phyloP scores from a whole-genome alignment of 108 stramenopile species.

The Skeletonema menzelii region DNA sequence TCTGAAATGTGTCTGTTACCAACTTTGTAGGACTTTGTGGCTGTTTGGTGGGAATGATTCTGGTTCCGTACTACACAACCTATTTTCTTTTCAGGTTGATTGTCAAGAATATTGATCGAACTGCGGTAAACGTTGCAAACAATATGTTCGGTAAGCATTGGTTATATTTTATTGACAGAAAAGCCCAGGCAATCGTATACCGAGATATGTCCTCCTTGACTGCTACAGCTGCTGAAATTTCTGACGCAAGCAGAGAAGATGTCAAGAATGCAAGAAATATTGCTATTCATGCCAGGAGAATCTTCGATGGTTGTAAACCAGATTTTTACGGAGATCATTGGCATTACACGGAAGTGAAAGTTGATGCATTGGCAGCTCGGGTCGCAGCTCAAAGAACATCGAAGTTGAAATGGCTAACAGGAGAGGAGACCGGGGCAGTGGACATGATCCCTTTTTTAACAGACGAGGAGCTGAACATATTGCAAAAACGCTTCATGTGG shows the following conservation, averaged over 20 bases:
- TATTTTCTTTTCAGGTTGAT: constrained; percentile 24
- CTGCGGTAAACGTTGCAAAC: constrained; percentile 43
- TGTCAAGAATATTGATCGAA: constrained; percentile 48
- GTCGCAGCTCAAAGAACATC: not conserved
- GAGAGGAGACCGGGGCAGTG: no score
- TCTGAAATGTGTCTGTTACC: not conserved
- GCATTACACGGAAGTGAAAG: constrained; percentile 42
- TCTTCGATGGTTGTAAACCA: constrained; percentile 40
- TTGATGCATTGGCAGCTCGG: constrained; percentile 9
- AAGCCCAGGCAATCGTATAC: constrained; percentile 29
- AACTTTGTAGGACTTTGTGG: constrained; percentile 37
- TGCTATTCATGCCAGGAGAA: constrained; percentile 31
- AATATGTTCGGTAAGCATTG: constrained; percentile 36
- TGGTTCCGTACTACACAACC: constrained; percentile 41
- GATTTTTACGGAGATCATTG: constrained; percentile 26
- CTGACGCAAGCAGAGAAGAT: constrained; percentile 6
- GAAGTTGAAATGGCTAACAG: constrained; percentile 6
- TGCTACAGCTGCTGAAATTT: constrained; percentile 15
- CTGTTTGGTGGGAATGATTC: constrained; percentile 51
- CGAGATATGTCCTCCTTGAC: constrained; percentile 20
- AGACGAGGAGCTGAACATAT: constrained; percentile 3
- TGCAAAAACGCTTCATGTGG: constrained; percentile 20
- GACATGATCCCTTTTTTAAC: no score
- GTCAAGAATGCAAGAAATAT: constrained; percentile 26
- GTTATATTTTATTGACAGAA: constrained; percentile 46